These are phyloP conservation scores for Lepiota subincarnata DNA, from an alignment of 768 basidiomycete genomes.

Conservation along the genomic window DNA sequence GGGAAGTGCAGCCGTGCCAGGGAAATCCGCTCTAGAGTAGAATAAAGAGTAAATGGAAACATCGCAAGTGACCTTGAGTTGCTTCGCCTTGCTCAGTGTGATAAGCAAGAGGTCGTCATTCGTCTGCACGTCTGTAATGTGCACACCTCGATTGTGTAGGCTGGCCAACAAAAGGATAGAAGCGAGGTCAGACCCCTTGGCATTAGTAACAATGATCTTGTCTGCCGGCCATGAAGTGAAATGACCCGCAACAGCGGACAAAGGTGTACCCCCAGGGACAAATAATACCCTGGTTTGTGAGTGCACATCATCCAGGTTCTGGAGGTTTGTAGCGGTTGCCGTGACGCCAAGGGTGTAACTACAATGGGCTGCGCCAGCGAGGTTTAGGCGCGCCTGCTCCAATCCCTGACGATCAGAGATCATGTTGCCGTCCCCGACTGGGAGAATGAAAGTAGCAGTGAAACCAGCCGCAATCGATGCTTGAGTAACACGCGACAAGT, in stretches of 20 bases:
- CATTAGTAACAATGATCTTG: conserved; percentile 93
- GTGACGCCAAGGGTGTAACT: conserved; percentile 84
- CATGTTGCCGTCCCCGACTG: conserved; percentile 54
- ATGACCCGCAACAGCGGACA: conserved; percentile 78
- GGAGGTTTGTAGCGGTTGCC: conserved; percentile 66
- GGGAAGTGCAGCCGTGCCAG: conserved; percentile 61
- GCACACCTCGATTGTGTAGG: conserved; percentile 82
- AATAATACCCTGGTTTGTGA: conserved; percentile 83
- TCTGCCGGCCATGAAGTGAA: conserved; percentile 88
- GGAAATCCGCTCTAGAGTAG: conserved; percentile 76
- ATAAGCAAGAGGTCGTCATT: conserved; percentile 88
- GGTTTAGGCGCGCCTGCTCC: conserved; percentile 63
- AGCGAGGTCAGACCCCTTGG: conserved; percentile 87
- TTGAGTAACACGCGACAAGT: conserved; percentile 65
- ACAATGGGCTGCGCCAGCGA: conserved; percentile 66
- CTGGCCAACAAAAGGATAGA: conserved; percentile 93
- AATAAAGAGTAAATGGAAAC: conserved; percentile 90
- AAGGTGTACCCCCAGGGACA: conserved; percentile 64
- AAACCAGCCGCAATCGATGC: conserved; percentile 90
- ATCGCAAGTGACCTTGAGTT: conserved; percentile 94
- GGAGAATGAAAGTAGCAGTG: conserved; percentile 77
- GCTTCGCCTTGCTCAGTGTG: conserved; percentile 89
- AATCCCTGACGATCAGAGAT: conserved; percentile 69
- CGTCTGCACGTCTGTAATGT: conserved; percentile 85
- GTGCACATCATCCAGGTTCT: conserved; percentile 60